These are phyloP conservation scores for Daldinia sp. DNA, from an alignment of 2,329 filamentous ascomycete species.

Conservation along the genomic window DNA sequence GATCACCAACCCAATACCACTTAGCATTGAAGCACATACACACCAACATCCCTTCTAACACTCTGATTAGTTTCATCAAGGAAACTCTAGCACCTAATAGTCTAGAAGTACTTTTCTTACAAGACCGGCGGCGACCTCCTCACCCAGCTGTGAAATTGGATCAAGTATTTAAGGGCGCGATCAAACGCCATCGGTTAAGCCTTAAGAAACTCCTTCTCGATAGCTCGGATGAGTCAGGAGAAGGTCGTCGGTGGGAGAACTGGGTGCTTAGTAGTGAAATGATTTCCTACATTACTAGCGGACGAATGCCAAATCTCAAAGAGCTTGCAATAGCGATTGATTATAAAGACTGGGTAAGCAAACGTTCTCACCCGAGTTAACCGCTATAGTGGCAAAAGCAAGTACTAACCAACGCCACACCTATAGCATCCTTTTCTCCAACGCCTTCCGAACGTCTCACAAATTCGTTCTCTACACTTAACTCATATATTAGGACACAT, in stretches of 20 bases:
- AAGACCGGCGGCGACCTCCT: slow-evolving; percentile 66
- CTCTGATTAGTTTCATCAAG: slow-evolving; percentile 77
- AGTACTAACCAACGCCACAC: slow-evolving; percentile 27
- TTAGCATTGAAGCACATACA: slow-evolving; percentile 77
- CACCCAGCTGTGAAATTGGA: slow-evolving; percentile 68
- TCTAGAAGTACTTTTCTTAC: slow-evolving; percentile 80
- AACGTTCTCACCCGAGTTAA: slow-evolving; percentile 5
- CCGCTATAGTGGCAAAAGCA: not conserved
- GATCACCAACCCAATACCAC: slow-evolving; percentile 60
- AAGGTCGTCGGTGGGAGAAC: slow-evolving; percentile 64
- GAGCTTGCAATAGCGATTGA: slow-evolving; percentile 78
- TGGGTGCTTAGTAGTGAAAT: slow-evolving; percentile 78
- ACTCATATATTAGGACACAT: slow-evolving; percentile 71
- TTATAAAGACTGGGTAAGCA: slow-evolving; percentile 78
- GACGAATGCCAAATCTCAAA: slow-evolving; percentile 74
- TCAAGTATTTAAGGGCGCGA: slow-evolving; percentile 72
- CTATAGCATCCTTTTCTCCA: slow-evolving; percentile 79
- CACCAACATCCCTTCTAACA: slow-evolving; percentile 74
- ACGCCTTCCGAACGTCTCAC: slow-evolving; percentile 73
- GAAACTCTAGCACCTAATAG: slow-evolving; percentile 81
- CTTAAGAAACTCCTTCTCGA: slow-evolving; percentile 78
- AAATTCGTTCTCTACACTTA: slow-evolving; percentile 75
- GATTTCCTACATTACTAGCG: slow-evolving; percentile 77
- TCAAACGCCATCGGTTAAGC: slow-evolving; percentile 75
- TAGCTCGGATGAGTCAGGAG: slow-evolving; percentile 64